phyloP scores from a whole-genome alignment of 2,329 filamentous ascomycete genomes.

The Sporothrix curviconia region DNA sequence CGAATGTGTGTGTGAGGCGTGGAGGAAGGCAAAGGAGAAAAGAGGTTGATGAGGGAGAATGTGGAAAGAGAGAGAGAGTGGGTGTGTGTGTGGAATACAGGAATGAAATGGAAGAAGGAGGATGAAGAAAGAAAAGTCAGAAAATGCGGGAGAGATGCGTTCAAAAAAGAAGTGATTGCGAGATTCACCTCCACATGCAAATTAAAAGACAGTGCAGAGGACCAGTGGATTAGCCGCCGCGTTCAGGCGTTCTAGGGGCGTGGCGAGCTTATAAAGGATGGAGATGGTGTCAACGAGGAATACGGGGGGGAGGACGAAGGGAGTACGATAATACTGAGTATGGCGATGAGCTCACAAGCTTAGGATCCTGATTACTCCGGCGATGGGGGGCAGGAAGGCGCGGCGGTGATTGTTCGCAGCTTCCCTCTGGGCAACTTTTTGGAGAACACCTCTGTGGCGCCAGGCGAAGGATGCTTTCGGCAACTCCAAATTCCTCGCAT shows the following conservation, averaged over 20 bases:
- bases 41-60: not conserved
- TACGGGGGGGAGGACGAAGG: not conserved
- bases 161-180: not conserved
- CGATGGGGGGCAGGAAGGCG: not conserved
- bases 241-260: no score
- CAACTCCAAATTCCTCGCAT: constrained; percentile 12
- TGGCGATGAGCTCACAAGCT: constrained; percentile 1
- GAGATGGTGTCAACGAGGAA: not conserved
- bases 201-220: not conserved
- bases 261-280: not conserved
- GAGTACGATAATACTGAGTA: not conserved
- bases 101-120: not conserved
- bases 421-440: constrained; percentile 2
- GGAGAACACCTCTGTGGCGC: not conserved
- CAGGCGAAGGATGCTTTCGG: constrained; percentile 10
- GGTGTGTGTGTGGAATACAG: no score
- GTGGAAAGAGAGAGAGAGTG: not conserved
- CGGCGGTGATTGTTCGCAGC: constrained; percentile 11
- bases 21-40: not conserved
- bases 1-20: constrained; percentile 15
- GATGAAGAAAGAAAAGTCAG: not conserved
- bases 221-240: constrained; percentile 1
- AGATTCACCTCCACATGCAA: constrained; percentile 15
- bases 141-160: not conserved
- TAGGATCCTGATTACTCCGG: constrained; percentile 2